Base-by-base conservation (phyloP, 1,284 basidiomycete genomes). In the Cutaneotrichosporon arboriforme region DNA sequence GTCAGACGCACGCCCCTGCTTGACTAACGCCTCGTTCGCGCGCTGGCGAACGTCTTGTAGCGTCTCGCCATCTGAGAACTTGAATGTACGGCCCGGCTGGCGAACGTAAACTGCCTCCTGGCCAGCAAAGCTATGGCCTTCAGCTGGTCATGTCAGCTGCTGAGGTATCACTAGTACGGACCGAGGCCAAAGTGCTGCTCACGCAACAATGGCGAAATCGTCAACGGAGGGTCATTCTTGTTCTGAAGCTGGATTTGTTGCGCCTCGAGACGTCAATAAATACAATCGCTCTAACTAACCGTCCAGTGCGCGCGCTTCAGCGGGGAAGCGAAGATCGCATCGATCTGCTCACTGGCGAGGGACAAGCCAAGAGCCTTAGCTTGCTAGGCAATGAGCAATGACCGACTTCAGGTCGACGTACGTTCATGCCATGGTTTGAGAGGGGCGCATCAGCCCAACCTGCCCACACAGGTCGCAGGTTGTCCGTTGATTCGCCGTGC, bases 391-490 rank as follows among this genome's bases (percentile, higher is more conserved):
- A 46, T 56, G 15, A 55, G 38, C 22, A 7, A 61, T 8, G 4
- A 12, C 21, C 10, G n/a, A 21, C 22, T 26, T 14, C 7, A 31
- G 26, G 10, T 31, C 21, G 21, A n/a, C 63, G 72, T 70, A 84
- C 84, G 64, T 82, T 82, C 79, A 84, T 84, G 34, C 90, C 90
- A 70, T 91, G 87, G 61, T 84, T 84, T 15, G 87, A 86, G 4
- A 93, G 78, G 0, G 87, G 83, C 2, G 90, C 83, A 72, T 94
- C 88, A 55, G 80, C 81, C 81, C 86, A 89, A 10, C 90, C 90
- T 22, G 89, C 88, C 89, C 89, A 92, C 22, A 75, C 61, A 5
- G 73, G 60, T 49, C 69, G 73, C 41, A 75, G 63, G 52, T 77
- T 79, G 60, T 77, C 74, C 65, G 80, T 83, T 3, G 86, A 88